Evolutionary conservation across 148 eudicot genomes (phyloP).

Genomic region (Vaccinium macrocarpon): DNA sequence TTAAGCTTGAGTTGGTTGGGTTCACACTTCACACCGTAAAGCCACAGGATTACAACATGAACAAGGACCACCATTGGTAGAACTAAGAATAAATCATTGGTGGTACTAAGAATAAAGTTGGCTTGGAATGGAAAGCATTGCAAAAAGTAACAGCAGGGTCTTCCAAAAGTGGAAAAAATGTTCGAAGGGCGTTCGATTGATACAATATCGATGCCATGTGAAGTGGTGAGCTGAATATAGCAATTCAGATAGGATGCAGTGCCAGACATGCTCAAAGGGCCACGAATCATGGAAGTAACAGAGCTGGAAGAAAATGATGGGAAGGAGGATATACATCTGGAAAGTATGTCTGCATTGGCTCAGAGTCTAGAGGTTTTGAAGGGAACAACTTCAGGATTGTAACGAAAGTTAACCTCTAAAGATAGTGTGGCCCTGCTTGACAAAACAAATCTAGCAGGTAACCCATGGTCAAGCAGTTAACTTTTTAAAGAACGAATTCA

Average conservation of each 20-base stretch:
- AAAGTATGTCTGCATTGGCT: neutral
- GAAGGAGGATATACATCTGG: neutral
- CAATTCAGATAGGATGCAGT: neutral
- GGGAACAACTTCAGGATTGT: neutral
- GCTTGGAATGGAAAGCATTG: neutral
- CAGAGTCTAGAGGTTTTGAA: neutral
- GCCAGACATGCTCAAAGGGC: neutral
- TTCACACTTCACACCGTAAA: neutral
- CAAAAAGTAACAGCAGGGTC: neutral
- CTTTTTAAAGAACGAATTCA: neutral
- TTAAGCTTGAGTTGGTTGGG: neutral
- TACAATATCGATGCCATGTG: neutral
- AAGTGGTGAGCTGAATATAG: neutral
- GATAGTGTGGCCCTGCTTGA: neutral
- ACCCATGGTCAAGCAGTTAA: slow-evolving; percentile 4
- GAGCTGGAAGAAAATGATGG: neutral
- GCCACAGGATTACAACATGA: neutral
- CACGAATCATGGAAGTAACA: neutral
- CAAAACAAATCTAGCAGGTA: neutral
- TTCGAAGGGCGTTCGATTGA: too few species aligned
- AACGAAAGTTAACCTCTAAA: neutral
- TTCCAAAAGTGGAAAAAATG: too few species aligned
- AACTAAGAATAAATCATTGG: neutral
- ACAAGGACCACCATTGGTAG: neutral
- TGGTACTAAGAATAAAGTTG: neutral